Base-by-base conservation (phyloP, 768 basidiomycete genomes). In the Termitomyces sp. region DNA sequence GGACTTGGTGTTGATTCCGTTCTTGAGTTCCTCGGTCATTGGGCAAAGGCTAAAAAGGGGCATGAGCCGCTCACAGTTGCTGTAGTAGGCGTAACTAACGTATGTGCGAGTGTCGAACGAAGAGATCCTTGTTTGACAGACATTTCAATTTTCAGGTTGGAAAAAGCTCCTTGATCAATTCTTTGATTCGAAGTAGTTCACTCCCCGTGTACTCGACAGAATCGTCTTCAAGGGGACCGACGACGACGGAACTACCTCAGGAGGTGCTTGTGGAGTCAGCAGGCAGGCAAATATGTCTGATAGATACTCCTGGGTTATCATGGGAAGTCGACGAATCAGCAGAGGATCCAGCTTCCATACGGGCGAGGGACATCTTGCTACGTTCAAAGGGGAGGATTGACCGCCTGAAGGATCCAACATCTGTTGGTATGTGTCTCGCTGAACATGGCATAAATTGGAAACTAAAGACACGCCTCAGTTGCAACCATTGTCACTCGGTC, bases 241-340 rank as follows among this genome's bases (percentile, higher is more conserved):
- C 90, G 1, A 96, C 94, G 22, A 92, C 88, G 24, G 77, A 80
- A 15, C 79, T 84, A 36, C 81, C 89, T 5, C 88, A 88, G 65
- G 87, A 89, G 65, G 79, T 90, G 24, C 73, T 78, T 2, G 65
- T 84, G 3, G 82, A 81, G 55, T 70, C 77, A 11, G 78, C 76
- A 11, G 82, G 79, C 24, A 78, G 76, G 63, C 75, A 76, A 55
- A 77, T 94, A 65, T 82, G 83, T 38, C 67, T 96, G 59, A 86
- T 95, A 67, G 95, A 97, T 72, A 96, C 92, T 0, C 95, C 95
- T 36, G 95, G 95, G n/a, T 75, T 94, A 66, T 79, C 84, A 55
- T 88, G 85, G 81, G 71, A 73, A 20, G 59, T 71, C 3, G 76
- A 78, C 20, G 73, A 77, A 16, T 69, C 77, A 22, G 74, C 70